Evolutionary conservation across 176 grass and related monocot genomes (phyloP), one percentile per base, ranked within the genome.

Genomic region (Cymbopogon citratus): DNA sequence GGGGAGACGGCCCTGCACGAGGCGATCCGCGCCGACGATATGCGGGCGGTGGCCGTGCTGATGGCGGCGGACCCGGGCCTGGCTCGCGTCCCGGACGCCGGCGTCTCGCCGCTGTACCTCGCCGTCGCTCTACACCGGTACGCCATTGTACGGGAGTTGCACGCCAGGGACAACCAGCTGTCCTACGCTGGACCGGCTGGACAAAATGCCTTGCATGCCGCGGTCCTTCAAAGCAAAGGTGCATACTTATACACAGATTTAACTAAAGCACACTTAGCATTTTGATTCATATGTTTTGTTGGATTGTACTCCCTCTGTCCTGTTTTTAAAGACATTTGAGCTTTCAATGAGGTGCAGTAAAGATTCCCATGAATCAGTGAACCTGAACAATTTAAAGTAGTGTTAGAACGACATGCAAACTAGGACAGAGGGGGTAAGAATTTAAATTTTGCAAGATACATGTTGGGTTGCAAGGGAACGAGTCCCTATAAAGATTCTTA

Each of bases 191-290:
- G 81, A 28, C 81, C 72, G 12, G 46, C 38, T 29, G 81, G 81
- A 41, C 72, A 84, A 40, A 84, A 67, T 57, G 81, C 72, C 1
- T n/a, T 76, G 34, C 72, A 76, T 56, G 81, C 73, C 3, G 72
- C 81, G 12, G 72, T 84, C 56, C 72, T 84, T 57, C 60, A 49
- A 29, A 76, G 81, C 62, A 31, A 54, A 84, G 71, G 81, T 83
- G 19, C 59, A 10, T 83, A n/a, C n/a, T n/a, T n/a, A 10, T 83
- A 27, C 21, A 15, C 14, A 48, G 16, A 33, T 33, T 33, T 33
- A 33, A 33, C 31, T 3, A 33, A 33, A 33, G 3, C 31, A 33
- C 31, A 33, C 31, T 33, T 33, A 33, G 2, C 31, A 33, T 33
- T 33, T 33, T 33, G 3, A 2, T 33, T 33, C 31, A 33, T 33